Conservation (phyloP, 2,329 filamentous ascomycete species). For the Fusarium penzigii region DNA sequence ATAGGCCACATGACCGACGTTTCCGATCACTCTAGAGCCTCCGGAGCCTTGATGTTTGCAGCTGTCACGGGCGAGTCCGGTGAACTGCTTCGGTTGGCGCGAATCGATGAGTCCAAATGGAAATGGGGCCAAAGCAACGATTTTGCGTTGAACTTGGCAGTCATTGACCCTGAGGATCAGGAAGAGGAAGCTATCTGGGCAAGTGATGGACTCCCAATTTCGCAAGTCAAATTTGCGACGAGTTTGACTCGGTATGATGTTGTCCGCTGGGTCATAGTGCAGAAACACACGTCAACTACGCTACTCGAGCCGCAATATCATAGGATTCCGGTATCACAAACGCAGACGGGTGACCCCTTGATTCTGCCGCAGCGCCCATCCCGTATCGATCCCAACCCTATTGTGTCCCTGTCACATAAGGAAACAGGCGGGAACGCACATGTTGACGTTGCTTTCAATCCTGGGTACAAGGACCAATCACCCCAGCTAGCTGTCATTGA, state of each 20-base stretch:
- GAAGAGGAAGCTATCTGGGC: constrained; percentile 57
- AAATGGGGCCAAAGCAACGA: constrained; percentile 53
- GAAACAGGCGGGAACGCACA: constrained; percentile 58
- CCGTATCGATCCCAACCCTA: constrained; percentile 55
- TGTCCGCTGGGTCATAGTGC: constrained; percentile 54
- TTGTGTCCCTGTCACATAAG: constrained; percentile 52
- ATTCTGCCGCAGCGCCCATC: constrained; percentile 41
- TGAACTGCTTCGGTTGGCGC: constrained; percentile 57
- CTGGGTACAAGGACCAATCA: constrained; percentile 46
- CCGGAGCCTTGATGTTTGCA: constrained; percentile 42
- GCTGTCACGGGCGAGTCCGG: constrained; percentile 58
- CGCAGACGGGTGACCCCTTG: constrained; percentile 4
- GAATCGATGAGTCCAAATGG: constrained; percentile 51
- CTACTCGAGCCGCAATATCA: constrained; percentile 54
- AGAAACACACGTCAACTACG: constrained; percentile 52
- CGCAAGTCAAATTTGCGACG: constrained; percentile 51
- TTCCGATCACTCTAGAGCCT: constrained; percentile 28
- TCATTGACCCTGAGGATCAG: constrained; percentile 41
- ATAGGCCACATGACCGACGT: constrained; percentile 55
- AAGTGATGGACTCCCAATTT: constrained; percentile 51
- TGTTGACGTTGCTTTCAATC: constrained; percentile 66
- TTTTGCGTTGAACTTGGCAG: constrained; percentile 48
- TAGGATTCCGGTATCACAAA: constrained; percentile 34
- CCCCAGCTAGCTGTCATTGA: constrained; percentile 69
- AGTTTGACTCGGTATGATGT: constrained; percentile 38